phyloP scores from a whole-genome alignment of 2,329 filamentous ascomycete species.

The Talaromyces verruculosus region DNA sequence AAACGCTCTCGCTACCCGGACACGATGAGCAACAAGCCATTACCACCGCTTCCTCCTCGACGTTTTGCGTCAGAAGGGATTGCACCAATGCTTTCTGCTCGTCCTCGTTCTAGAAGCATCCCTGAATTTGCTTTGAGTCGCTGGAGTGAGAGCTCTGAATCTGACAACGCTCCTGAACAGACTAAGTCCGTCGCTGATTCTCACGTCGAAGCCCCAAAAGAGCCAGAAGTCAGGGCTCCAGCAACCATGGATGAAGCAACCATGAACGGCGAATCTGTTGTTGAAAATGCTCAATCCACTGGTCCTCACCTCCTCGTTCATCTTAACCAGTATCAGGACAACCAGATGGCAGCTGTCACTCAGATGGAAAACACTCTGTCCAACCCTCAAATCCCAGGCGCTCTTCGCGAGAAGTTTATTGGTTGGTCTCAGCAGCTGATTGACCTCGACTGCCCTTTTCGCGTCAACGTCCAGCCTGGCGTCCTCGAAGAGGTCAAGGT shows the following conservation, averaged over 20 bases:
- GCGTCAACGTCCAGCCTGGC: background rate
- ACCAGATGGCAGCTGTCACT: slow-evolving; percentile 6
- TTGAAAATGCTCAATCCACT: background rate
- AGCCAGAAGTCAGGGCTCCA: background rate
- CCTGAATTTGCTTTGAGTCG: slow-evolving; percentile 9
- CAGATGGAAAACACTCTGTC: slow-evolving; percentile 12
- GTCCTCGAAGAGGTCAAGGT: background rate
- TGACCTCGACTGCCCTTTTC: slow-evolving; percentile 10
- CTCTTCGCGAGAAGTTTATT: slow-evolving; percentile 9
- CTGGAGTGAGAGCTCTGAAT: slow-evolving; percentile 5
- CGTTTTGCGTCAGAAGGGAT: slow-evolving; percentile 4
- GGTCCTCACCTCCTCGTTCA: slow-evolving; percentile 7
- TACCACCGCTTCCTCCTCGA: slow-evolving; percentile 17
- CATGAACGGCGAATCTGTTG: background rate
- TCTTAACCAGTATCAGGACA: slow-evolving; percentile 1
- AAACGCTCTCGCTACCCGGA: background rate
- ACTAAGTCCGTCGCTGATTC: background rate
- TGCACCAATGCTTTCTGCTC: background rate
- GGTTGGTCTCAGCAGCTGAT: slow-evolving; percentile 10
- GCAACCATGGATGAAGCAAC: background rate
- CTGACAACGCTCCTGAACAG: background rate
- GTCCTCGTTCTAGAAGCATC: slow-evolving; percentile 5
- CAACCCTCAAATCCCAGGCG: background rate
- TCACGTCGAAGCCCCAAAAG: background rate
- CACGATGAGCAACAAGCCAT: slow-evolving; percentile 15